phyloP scores from a whole-genome alignment of 176 grass and related monocot species.

The Ensete ventricosum region DNA sequence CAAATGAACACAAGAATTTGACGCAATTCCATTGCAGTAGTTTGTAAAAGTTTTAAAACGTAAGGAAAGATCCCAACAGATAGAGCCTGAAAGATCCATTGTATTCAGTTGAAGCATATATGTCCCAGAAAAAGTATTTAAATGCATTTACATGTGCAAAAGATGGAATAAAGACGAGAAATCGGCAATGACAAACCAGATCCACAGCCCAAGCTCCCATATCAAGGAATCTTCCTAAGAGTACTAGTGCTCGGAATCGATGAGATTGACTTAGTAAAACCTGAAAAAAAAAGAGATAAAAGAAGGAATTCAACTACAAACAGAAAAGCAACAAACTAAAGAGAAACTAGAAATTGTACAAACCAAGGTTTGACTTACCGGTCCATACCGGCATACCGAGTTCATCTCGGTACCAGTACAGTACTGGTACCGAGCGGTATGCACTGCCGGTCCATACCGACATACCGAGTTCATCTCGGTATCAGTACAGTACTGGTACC shows the following conservation, averaged over 20 bases:
- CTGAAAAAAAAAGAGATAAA: conserved; percentile 32
- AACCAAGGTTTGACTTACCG: too few relatives aligned
- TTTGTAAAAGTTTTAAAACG: conserved; percentile 93
- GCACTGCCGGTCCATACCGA: too few relatives aligned
- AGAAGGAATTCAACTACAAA: conserved; percentile 2
- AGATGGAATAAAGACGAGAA: background rate
- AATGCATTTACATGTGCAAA: background rate
- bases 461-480: too few relatives aligned
- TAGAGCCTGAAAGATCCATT: conserved; percentile 47
- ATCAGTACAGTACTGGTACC: too few relatives aligned
- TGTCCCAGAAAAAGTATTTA: conserved; percentile 2
- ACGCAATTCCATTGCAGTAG: conserved; percentile 74
- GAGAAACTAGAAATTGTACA: background rate
- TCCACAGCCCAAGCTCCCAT: conserved; percentile 99
- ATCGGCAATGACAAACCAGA: conserved; percentile 48
- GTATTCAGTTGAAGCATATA: conserved; percentile 10
- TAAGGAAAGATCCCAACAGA: conserved; percentile 99
- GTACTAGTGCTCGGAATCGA: conserved; percentile 90
- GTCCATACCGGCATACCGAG: too few relatives aligned
- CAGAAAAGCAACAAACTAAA: conserved; percentile 13
- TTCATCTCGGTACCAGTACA: too few relatives aligned
- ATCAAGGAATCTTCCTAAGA: conserved; percentile 98
- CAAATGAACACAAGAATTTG: conserved; percentile 99
- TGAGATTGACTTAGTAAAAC: conserved; percentile 95
- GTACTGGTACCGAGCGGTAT: too few relatives aligned